Evolutionary conservation across 305 asterid species (phyloP), one percentile per base, ranked within the genome.

Genomic region (Solanum hybrid): DNA sequence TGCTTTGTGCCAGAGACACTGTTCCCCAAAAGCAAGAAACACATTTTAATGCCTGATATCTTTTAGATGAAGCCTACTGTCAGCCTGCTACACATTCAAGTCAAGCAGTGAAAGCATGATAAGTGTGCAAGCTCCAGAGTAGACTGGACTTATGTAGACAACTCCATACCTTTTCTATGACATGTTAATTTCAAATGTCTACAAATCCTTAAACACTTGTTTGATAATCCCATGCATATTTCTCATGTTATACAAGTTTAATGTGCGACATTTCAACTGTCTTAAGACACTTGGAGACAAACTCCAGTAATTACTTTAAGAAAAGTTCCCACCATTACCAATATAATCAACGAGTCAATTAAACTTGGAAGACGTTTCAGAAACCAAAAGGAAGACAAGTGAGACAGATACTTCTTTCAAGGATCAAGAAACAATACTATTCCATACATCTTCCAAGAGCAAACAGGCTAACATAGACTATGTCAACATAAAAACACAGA

Each of bases 401-500:
- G 76, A 85, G 45, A 85, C 45, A 31, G 24, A 85, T 84, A 32
- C 87, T 31, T 56, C 40, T 51, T 84, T 45, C 87, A 51, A 84
- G 75, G 75, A 84, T 84, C 75, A 84, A 29, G 31, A 69, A 51
- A 84, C 10, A 31, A 84, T 84, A 51, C 34, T 82, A 82, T 82
- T 82, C 22, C 81, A 15, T 88, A 7, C 75, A 34, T 14, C 69
- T 10, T 34, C 76, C 77, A 84, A 29, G 80, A 56, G 88, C 29
- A 24, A 77, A 36, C 69, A 89, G 10, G 86, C 85, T 31, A 40
- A 89, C 22, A 88, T 37, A 86, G 24, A 45, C 66, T 11, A 87
- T 29, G 38, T 73, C 89, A 56, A 91, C 72, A 89, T 82, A 87
- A 77, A 80, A 90, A 88, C 72, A 66, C 32, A 26, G 86, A 42